Evolutionary conservation across 371 early-diverging fungal species (phyloP).

Genomic region (Capniomyces stellatus): DNA sequence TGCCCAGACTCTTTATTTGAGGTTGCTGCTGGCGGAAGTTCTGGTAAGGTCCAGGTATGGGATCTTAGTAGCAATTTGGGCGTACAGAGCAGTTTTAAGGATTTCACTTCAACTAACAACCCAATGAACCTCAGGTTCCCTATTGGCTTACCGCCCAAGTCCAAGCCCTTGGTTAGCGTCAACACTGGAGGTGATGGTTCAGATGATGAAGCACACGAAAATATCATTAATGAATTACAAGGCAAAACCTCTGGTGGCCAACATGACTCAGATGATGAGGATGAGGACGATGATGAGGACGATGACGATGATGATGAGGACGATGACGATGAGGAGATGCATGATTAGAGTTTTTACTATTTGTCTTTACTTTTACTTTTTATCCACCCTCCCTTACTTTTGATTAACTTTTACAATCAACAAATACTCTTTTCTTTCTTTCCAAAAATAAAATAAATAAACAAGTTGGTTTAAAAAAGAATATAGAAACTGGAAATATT

Average conservation of each 20-base stretch:
- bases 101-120: background rate
- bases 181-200: slow-evolving; percentile 1
- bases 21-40: slow-evolving; percentile 70
- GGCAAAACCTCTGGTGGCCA: background rate
- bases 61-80: slow-evolving; percentile 71
- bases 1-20: slow-evolving; percentile 60
- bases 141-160: no score
- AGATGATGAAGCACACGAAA: background rate
- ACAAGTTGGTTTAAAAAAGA: no score
- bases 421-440: no score
- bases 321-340: no score
- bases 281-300: no score
- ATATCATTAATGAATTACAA: background rate
- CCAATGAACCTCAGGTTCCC: background rate
- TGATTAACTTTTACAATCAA: no score
- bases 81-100: slow-evolving; percentile 30
- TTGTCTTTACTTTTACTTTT: no score
- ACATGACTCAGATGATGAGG: background rate
- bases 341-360: no score
- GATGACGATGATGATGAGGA: no score
- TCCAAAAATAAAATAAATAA: no score
- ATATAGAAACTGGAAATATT: no score
- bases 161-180: background rate
- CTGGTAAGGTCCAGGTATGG: slow-evolving; percentile 77
- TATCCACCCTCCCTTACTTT: no score